Percentiles rank a stretch among this genome's conserved stretches.
phyloP scores from a whole-genome alignment of 768 basidiomycete genomes.

The Podaxis sp. region DNA sequence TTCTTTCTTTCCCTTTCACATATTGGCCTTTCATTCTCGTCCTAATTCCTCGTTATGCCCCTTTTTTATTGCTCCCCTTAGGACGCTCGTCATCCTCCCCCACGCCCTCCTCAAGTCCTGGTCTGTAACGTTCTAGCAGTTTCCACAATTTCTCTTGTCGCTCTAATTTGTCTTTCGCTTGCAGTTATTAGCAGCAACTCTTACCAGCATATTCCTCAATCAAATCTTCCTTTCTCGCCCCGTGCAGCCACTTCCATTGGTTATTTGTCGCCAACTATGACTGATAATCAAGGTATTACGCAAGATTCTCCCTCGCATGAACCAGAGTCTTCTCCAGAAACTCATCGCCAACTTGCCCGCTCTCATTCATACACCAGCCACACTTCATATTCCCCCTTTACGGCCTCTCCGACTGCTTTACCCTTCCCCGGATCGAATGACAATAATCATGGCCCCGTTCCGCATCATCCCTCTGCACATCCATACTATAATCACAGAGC shows the following conservation, averaged over 20 bases:
- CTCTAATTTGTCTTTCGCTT: background rate
- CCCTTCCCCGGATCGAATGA: slow-evolving; percentile 16
- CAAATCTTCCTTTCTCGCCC: background rate
- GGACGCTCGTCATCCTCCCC: background rate
- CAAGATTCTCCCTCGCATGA: background rate
- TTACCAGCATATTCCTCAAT: background rate
- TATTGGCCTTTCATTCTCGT: background rate
- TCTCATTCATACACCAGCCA: background rate
- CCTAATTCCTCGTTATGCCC: slow-evolving; percentile 1
- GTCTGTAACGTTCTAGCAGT: slow-evolving; percentile 3
- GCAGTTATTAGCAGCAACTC: background rate
- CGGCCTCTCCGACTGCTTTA: background rate
- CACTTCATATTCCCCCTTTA: background rate
- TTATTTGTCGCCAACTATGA: background rate
- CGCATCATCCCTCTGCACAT: slow-evolving; percentile 23
- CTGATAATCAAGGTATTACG: background rate
- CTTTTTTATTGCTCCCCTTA: background rate
- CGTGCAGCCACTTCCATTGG: background rate
- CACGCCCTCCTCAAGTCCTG: background rate
- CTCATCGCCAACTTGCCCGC: background rate
- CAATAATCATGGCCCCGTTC: slow-evolving; percentile 17
- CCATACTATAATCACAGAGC: slow-evolving; percentile 28
- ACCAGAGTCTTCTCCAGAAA: background rate
- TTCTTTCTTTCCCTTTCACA: background rate
- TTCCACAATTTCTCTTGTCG: background rate